These are phyloP conservation scores for Colletotrichum tofieldiae DNA, from an alignment of 2,329 filamentous ascomycete species.

Conservation along the genomic window DNA sequence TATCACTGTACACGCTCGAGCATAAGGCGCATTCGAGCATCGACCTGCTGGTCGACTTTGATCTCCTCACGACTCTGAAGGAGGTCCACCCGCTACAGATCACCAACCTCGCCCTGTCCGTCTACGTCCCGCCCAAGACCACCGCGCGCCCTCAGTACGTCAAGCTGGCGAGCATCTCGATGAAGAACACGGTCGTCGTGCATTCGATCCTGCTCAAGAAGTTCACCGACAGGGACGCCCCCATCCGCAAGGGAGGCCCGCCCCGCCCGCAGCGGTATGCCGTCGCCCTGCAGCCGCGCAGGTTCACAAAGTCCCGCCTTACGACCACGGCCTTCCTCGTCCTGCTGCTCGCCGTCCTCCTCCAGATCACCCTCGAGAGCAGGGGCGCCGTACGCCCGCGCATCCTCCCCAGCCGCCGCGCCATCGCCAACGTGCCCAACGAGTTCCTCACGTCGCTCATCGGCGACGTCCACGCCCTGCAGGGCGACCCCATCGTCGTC, in stretches of 20 bases:
- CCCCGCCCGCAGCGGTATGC: slow-evolving; percentile 78
- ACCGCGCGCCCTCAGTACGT: slow-evolving; percentile 69
- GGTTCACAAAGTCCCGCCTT: slow-evolving; percentile 65
- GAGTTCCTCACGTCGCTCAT: slow-evolving; percentile 57
- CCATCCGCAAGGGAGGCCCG: slow-evolving; percentile 54
- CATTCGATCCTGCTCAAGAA: slow-evolving; percentile 81
- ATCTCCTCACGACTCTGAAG: slow-evolving; percentile 68
- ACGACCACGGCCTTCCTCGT: slow-evolving; percentile 70
- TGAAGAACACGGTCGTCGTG: slow-evolving; percentile 84
- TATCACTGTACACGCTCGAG: slow-evolving; percentile 84
- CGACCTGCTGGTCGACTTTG: slow-evolving; percentile 67
- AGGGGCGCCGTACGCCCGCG: slow-evolving; percentile 69
- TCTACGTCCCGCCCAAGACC: slow-evolving; percentile 69
- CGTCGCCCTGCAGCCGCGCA: slow-evolving; percentile 72
- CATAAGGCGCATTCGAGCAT: slow-evolving; percentile 67
- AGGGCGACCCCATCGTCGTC: slow-evolving; percentile 58
- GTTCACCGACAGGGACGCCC: slow-evolving; percentile 54
- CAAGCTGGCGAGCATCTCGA: slow-evolving; percentile 85
- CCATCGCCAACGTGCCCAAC: slow-evolving; percentile 43
- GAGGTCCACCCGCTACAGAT: slow-evolving; percentile 72
- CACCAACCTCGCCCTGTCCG: slow-evolving; percentile 72
- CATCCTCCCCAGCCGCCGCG: slow-evolving; percentile 19
- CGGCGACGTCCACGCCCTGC: slow-evolving; percentile 50
- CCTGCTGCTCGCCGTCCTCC: slow-evolving; percentile 73
- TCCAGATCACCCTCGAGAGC: slow-evolving; percentile 77